Percentiles rank a stretch among this genome's conserved stretches.
Evolutionary conservation across 2,329 filamentous ascomycete species (phyloP).

Genomic region (Colletotrichum sp.): DNA sequence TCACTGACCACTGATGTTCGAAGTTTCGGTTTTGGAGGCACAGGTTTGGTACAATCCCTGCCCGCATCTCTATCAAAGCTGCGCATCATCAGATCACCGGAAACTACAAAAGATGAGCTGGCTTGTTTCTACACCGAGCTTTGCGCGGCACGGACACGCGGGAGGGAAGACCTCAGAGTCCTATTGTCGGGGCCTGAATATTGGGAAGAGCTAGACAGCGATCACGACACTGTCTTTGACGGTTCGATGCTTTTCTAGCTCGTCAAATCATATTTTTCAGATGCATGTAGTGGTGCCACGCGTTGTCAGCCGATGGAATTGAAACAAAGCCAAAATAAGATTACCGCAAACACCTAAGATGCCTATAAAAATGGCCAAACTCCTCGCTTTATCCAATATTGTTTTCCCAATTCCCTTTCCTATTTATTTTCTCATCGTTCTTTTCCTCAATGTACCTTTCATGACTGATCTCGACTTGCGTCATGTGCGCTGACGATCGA

Average conservation of each 20-base stretch:
- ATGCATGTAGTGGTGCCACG: neutral
- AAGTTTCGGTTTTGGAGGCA: neutral
- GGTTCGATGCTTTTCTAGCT: neutral
- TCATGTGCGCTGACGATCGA: neutral
- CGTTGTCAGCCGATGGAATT: neutral
- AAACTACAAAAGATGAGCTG: neutral
- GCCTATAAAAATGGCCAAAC: neutral
- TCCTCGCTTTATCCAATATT: neutral
- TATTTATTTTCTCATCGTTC: neutral
- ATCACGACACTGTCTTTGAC: neutral
- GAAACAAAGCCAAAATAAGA: neutral
- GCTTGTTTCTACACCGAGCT: neutral
- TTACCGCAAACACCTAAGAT: neutral
- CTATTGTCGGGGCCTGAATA: neutral
- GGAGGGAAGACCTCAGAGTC: neutral
- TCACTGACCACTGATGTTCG: neutral
- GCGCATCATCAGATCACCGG: neutral
- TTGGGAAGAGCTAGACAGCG: neutral
- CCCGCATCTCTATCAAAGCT: neutral
- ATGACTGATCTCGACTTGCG: neutral
- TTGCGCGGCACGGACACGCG: neutral
- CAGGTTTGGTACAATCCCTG: neutral
- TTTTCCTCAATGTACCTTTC: neutral
- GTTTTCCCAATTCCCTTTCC: neutral
- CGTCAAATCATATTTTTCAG: neutral